These are phyloP conservation scores for Emergomyces orientalis DNA, from an alignment of 2,329 filamentous ascomycete species.

Conservation along the genomic window DNA sequence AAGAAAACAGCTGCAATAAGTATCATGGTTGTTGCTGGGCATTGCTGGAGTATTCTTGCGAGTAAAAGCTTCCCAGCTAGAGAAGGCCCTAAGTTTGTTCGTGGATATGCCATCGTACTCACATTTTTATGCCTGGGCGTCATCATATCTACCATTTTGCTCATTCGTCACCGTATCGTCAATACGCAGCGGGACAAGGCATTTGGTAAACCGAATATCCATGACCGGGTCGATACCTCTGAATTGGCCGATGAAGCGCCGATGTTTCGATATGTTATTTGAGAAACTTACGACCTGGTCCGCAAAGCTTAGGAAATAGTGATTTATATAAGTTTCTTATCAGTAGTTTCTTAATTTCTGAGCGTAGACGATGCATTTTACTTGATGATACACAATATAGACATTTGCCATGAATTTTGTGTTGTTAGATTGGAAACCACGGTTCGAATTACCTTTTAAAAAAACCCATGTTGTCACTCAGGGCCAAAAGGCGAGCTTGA, in stretches of 20 bases:
- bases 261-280: conserved; percentile 15
- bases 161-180: conserved; percentile 9
- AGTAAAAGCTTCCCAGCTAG: conserved; percentile 14
- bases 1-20: conserved; percentile 15
- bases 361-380: too few relatives aligned
- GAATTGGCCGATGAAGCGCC: conserved; percentile 12
- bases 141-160: conserved; percentile 9
- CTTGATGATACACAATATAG: too few relatives aligned
- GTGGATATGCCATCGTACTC: conserved; percentile 14
- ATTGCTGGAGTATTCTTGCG: conserved; percentile 17
- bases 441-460: too few relatives aligned
- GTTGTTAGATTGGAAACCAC: too few relatives aligned
- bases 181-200: conserved; percentile 11
- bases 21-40: conserved; percentile 14
- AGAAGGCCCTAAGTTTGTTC: conserved; percentile 10
- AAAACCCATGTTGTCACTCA: too few relatives aligned
- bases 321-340: neutral
- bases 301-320: neutral
- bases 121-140: conserved; percentile 11
- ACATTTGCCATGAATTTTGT: too few relatives aligned
- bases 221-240: conserved; percentile 12
- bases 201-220: conserved; percentile 12
- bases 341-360: too few relatives aligned
- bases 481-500: too few relatives aligned
- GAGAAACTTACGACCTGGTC: neutral